Base-by-base conservation (phyloP, 1,139 yeast species). In the Scheffersomyces titani region DNA sequence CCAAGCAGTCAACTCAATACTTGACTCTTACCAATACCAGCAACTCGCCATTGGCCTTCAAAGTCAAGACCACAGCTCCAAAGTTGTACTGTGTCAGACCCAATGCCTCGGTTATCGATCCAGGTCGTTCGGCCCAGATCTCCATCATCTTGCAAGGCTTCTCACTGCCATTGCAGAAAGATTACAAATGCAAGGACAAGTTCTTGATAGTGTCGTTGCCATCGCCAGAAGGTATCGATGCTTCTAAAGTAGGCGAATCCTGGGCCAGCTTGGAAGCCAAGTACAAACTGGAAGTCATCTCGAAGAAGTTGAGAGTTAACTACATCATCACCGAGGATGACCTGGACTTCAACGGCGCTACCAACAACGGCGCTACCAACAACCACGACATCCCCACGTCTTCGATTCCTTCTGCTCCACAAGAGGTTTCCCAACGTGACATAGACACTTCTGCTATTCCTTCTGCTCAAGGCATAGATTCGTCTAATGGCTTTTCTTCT, bases 41-140 rank as follows among this genome's bases (percentile, higher is more conserved):
- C 22, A 71, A 76, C 44, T 77, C 86, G 48, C 82, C 89, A 52
- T 76, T 85, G 68, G 97, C 97, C 44, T 94, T 92, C 81, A 96
- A 96, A 79, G 98, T 96, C 69, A 96, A 94, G 77, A 94, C 99
- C 52, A 94, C 99, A 9, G 98, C 98, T 16, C 99, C 99, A 58
- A 93, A 91, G 73, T 82, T 92, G 72, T 91, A 93, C 79, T 91
- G 97, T 74, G 98, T 94, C 55, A 88, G 97, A 75, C 99, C 99
- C 59, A 94, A 93, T 73, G 96, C 98, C 57, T 86, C 96, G 30
- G 76, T 89, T 49, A 81, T 94, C 57, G 82, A 80, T 49, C 94
- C 98, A 16, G 96, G 96, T 47, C 84, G 85, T 61, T 74, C 87
- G 13, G 78, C 87, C 55, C 86, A 89, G 58, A 90, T 94, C 54